A percentile compares a stretch with the other conserved stretches of the same genome.
phyloP scores from a whole-genome alignment of 176 grass and related monocot genomes.

The Aegilops tauschii region DNA sequence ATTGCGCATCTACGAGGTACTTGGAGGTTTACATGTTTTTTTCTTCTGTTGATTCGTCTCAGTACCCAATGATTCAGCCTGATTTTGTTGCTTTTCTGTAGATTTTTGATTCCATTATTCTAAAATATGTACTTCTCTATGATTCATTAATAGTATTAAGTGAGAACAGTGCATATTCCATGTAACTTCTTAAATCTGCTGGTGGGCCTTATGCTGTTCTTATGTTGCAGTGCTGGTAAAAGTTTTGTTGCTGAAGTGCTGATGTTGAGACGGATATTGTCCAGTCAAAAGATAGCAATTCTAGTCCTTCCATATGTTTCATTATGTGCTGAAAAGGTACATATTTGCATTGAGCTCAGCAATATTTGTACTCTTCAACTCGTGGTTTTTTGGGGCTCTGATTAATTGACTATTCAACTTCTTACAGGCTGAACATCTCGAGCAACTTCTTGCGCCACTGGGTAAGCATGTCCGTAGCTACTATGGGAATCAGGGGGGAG shows the following conservation, averaged over 20 bases:
- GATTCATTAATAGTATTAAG: neutral
- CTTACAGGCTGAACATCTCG: conserved; percentile 84
- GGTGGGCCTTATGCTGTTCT: neutral
- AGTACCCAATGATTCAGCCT: neutral
- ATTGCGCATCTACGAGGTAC: conserved; percentile 97
- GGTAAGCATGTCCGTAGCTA: conserved; percentile 93
- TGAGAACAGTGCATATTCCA: neutral
- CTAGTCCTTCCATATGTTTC: conserved; percentile 98
- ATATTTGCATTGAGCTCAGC: conserved; percentile 1
- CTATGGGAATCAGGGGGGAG: conserved; percentile 86
- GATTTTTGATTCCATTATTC: neutral
- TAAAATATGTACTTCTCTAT: conserved; percentile 7
- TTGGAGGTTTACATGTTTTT: conserved; percentile 1
- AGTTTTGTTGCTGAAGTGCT: conserved; percentile 98
- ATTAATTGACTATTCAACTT: conserved; percentile 38
- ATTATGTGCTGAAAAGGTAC: conserved; percentile 92
- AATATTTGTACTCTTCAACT: conserved; percentile 17
- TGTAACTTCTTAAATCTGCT: conserved; percentile 2
- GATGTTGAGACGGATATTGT: conserved; percentile 90
- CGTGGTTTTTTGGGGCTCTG: neutral
- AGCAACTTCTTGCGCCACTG: conserved; percentile 90
- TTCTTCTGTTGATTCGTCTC: conserved; percentile 13
- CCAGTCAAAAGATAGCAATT: conserved; percentile 82
- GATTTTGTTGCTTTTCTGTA: neutral
- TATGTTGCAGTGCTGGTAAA: conserved; percentile 83